Evolutionary conservation across 108 stramenopile genomes (phyloP), one percentile per base, ranked within the genome.

Genomic region (Thalassiosira profunda): DNA sequence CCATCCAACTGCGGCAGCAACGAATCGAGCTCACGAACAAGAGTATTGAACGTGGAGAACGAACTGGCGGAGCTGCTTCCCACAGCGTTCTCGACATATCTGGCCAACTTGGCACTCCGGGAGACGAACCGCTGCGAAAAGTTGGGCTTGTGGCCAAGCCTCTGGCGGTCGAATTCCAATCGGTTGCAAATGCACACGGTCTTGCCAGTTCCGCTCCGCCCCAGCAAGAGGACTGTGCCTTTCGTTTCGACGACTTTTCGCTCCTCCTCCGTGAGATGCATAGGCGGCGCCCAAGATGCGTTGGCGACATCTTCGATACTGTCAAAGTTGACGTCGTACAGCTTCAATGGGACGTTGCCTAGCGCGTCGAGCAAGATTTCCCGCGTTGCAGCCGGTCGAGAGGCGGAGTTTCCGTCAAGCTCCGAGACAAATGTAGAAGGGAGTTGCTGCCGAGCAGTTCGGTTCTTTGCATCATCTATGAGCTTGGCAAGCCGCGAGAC

Each of bases 171-270:
- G 52, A 65, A 69, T 7, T 81, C 72, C 58, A 86, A 83, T n/a
- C 80, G 57, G 47, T 80, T 80, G 59, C 43, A 28, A 8, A 80
- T 78, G 54, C 85, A 86, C 20, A 86, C 35, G 3, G 85, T 86
- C 56, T 86, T 86, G 5, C 86, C 86, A 15, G 83, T 84, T 11
- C 86, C 83, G 31, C 56, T 60, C 30, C 83, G 49, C 5, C 86
- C 86, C 11, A 86, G 58, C 44, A 86, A 36, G 31, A 84, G 41
- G 14, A 84, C 80, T 8, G 86, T 81, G 4, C 86, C 83, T 35
- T 61, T 40, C 7, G 48, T 58, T 53, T 84, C 67, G 18, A 84
- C 86, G 42, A 81, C 47, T 20, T 47, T 34, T 34, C 67, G 61
- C 60, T 86, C 86, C 18, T 70, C 83, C 1, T 42, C 24, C 7